Percentiles rank a stretch among this genome's conserved stretches.
Conservation (phyloP, 169 alveolate genomes). For the Cryptosporidium sp. region DNA sequence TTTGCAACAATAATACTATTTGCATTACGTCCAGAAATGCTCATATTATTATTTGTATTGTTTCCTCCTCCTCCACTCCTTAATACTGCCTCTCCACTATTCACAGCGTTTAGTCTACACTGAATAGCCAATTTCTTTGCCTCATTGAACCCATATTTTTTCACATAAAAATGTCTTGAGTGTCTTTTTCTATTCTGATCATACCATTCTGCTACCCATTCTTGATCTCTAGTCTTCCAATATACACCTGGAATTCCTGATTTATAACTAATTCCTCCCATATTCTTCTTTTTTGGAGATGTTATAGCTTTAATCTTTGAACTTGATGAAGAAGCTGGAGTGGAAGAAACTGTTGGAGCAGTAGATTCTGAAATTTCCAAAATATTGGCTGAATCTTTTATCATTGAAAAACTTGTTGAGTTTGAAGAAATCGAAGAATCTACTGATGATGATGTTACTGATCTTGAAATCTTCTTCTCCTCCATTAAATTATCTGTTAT, state of each 20-base stretch:
- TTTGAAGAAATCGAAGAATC: slow-evolving; percentile 38
- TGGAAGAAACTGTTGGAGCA: slow-evolving; percentile 41
- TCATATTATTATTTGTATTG: background rate
- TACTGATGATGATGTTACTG: slow-evolving; percentile 54
- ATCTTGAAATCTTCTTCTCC: slow-evolving; percentile 14
- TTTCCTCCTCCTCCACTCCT: slow-evolving; percentile 23
- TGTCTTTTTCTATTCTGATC: slow-evolving; percentile 76
- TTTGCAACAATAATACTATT: background rate
- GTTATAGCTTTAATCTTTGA: slow-evolving; percentile 13
- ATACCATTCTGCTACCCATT: slow-evolving; percentile 76
- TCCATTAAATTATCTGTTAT: background rate
- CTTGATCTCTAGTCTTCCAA: slow-evolving; percentile 74
- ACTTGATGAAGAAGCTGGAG: slow-evolving; percentile 35
- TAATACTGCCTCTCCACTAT: slow-evolving; percentile 72
- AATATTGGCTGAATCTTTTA: slow-evolving; percentile 3
- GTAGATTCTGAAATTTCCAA: slow-evolving; percentile 30
- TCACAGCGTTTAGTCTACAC: slow-evolving; percentile 76
- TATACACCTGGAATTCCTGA: slow-evolving; percentile 76
- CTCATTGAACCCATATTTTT: slow-evolving; percentile 83
- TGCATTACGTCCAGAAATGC: background rate
- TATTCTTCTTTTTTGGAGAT: slow-evolving; percentile 23
- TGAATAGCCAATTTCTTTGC: slow-evolving; percentile 82
- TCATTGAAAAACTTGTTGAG: slow-evolving; percentile 14
- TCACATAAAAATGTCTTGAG: slow-evolving; percentile 79
- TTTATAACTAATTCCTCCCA: slow-evolving; percentile 22